Evolutionary conservation across 176 grass and related monocot genomes (phyloP), one percentile per base, ranked within the genome.

Genomic region (Metroxylon sagu): DNA sequence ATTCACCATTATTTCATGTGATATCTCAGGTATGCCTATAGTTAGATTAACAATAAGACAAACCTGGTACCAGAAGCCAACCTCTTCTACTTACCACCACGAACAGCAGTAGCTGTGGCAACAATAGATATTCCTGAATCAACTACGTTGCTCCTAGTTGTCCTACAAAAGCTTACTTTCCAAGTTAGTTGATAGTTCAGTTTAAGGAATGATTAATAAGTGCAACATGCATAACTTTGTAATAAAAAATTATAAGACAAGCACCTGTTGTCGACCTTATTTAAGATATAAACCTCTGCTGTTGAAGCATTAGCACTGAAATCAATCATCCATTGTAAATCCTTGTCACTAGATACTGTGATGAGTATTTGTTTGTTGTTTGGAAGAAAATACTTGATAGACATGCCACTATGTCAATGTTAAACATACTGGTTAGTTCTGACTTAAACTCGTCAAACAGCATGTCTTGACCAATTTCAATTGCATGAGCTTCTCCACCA

Each of bases 281-380:
- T 91, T 66, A 97, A 77, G 43, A 97, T 74, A 71, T 87, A 97
- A 61, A 97, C 70, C 7, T 97, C 87, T 19, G 80, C 69, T 59
- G 85, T 83, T n/a, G 76, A 65, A 61, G 73, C 75, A 83, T 70
- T 82, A 29, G 70, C 50, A 76, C 73, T 90, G 79, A 91, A 97
- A 71, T 97, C 87, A 72, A 97, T 75, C 92, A 97, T 97, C 59
- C 92, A 68, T 69, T 88, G 87, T 61, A 97, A 79, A 80, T 97
- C 92, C 59, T 86, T 71, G 57, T 97, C 92, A 64, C 76, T 77
- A 26, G 92, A 97, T 67, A 97, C 71, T 65, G 84, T 88, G 73
- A 97, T 97, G 35, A 91, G 77, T 3, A 87, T 91, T 53, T 75
- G 69, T 61, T 80, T 73, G 55, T 97, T 97, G 74, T 87, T 91